phyloP scores from a whole-genome alignment of 345 rosid genomes.

The Aegle marmelos region DNA sequence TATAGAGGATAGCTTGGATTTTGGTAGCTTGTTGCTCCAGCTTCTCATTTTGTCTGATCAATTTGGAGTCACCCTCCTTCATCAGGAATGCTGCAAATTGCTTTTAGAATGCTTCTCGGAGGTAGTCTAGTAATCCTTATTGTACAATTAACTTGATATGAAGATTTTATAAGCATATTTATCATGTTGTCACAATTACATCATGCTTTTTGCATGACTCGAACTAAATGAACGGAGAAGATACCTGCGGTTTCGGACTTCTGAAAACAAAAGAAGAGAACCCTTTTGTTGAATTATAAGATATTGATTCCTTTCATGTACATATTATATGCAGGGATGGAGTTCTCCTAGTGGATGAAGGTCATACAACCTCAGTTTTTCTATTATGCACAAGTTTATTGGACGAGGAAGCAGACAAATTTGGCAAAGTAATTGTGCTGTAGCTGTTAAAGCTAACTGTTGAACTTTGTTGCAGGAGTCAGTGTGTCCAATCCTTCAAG shows the following conservation, averaged over 20 bases:
- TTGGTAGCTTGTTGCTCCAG: constrained; percentile 71
- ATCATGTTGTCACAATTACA: constrained; percentile 14
- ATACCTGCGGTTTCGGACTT: constrained; percentile 61
- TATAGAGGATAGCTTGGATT: constrained; percentile 52
- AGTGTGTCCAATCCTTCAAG: constrained; percentile 80
- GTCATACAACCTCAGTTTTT: constrained; percentile 77
- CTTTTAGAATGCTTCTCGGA: constrained; percentile 85
- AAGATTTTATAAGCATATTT: neutral
- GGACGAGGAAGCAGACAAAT: constrained; percentile 91
- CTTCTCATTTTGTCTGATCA: constrained; percentile 87
- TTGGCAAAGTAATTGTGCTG: constrained; percentile 55
- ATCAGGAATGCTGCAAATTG: constrained; percentile 96
- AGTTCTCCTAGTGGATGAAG: constrained; percentile 85
- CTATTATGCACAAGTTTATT: constrained; percentile 94
- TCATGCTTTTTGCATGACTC: constrained; percentile 43
- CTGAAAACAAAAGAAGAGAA: constrained; percentile 71
- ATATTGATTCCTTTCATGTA: constrained; percentile 88
- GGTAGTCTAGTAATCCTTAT: constrained; percentile 49
- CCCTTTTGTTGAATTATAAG: constrained; percentile 47
- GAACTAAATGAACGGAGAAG: constrained; percentile 62
- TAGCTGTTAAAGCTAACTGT: constrained; percentile 62
- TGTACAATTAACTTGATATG: constrained; percentile 15
- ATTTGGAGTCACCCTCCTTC: constrained; percentile 76
- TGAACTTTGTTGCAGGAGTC: constrained; percentile 98
- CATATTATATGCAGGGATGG: constrained; percentile 98